Percentiles rank a stretch among this genome's conserved stretches.
phyloP scores from a whole-genome alignment of 2,329 filamentous ascomycete genomes.

The Aspergillus pseudonomiae region DNA sequence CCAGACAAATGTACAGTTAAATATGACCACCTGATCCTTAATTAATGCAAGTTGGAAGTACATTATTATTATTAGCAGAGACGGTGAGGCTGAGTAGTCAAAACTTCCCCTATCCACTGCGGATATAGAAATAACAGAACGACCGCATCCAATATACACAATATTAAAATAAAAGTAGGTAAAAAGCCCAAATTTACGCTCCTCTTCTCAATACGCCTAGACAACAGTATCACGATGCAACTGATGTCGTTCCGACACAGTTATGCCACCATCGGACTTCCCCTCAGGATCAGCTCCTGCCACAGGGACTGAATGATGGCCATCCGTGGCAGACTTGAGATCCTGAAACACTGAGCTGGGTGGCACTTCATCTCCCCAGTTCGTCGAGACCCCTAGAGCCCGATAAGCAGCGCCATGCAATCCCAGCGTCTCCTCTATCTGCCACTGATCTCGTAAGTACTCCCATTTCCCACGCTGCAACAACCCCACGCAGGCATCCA shows the following conservation, averaged over 20 bases:
- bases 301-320: background rate
- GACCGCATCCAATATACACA: background rate
- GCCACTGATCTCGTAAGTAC: background rate
- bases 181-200: no score
- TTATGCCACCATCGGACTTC: background rate
- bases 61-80: no score
- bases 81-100: no score
- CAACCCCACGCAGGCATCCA: background rate
- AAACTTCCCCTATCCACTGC: rapidly evolving
- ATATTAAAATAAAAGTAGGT: background rate
- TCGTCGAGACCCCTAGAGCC: background rate
- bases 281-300: background rate
- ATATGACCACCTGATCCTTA: no score
- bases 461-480: background rate
- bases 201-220: background rate
- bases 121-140: no score
- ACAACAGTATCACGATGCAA: background rate
- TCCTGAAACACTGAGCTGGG: background rate
- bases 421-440: background rate
- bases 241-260: background rate
- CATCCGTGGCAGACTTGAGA: background rate
- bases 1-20: no score
- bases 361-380: background rate
- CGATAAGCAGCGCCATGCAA: background rate
- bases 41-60: no score